phyloP scores from a whole-genome alignment of 2,329 filamentous ascomycete genomes.

The Ascochyta clinopodiicola region DNA sequence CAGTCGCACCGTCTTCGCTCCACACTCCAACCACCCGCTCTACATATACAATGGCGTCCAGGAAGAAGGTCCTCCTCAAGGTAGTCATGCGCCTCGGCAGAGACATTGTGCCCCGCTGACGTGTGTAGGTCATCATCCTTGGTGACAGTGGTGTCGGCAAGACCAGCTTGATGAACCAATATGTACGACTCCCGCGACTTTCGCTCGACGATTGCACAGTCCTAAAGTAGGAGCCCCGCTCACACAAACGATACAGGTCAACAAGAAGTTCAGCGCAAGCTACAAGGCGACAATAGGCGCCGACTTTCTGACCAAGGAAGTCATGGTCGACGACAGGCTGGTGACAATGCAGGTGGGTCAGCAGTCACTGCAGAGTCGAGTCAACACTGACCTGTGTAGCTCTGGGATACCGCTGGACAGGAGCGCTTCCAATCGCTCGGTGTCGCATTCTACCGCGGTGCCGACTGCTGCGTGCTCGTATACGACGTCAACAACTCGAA shows the following conservation, averaged over 20 bases:
- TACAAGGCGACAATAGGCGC: conserved; percentile 99
- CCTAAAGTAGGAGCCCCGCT: conserved; percentile 4
- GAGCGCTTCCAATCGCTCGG: conserved; percentile 97
- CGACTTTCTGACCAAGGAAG: conserved; percentile 98
- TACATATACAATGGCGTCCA: conserved; percentile 41
- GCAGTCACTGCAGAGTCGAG: conserved; percentile 6
- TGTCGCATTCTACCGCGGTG: conserved; percentile 95
- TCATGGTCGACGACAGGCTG: conserved; percentile 93
- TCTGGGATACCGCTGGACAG: conserved; percentile 98
- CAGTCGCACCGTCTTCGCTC: conserved; percentile 9
- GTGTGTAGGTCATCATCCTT: conserved; percentile 88
- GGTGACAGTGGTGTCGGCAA: conserved; percentile 99
- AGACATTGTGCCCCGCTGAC: conserved; percentile 18
- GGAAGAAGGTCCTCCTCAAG: conserved; percentile 90
- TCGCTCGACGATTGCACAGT: background rate
- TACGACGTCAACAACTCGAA: conserved; percentile 99
- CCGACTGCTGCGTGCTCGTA: conserved; percentile 96
- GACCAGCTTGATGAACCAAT: conserved; percentile 99
- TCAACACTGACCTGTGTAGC: conserved; percentile 58
- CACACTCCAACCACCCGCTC: conserved; percentile 4
- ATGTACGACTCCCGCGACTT: conserved; percentile 68
- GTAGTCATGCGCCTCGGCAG: conserved; percentile 54
- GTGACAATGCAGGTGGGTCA: conserved; percentile 93
- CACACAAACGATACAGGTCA: conserved; percentile 71
- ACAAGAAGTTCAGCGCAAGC: conserved; percentile 99